Percentiles rank a stretch among this genome's conserved stretches.
Evolutionary conservation across 139 green algal species (phyloP).

Genomic region (Closterium sp.): DNA sequence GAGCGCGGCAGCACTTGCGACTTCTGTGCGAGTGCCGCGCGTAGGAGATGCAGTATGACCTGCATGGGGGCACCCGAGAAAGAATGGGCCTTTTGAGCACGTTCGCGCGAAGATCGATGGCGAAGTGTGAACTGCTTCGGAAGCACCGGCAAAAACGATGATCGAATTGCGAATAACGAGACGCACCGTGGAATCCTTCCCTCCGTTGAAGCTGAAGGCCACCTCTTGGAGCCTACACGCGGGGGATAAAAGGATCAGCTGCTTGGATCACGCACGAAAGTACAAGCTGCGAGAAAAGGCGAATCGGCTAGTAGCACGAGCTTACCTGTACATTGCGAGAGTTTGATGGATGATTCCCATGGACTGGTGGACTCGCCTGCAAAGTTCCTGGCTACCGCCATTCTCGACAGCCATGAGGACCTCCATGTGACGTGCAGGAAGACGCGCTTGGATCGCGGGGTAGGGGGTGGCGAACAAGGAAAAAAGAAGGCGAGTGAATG

Average conservation of each 20-base stretch:
- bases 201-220: constrained; percentile 45
- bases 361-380: background rate
- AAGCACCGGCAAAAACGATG: too few relatives aligned
- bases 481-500: background rate
- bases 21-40: constrained; percentile 9
- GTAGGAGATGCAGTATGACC: constrained; percentile 34
- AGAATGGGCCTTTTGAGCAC: too few relatives aligned
- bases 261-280: background rate
- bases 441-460: background rate
- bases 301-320: background rate
- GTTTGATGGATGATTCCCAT: background rate
- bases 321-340: background rate
- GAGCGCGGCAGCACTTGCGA: background rate
- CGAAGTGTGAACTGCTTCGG: background rate
- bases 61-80: constrained; percentile 28
- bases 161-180: background rate
- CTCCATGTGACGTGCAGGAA: background rate
- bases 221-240: constrained; percentile 29
- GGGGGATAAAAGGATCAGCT: background rate
- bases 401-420: background rate
- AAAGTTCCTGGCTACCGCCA: background rate
- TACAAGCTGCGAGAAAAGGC: background rate
- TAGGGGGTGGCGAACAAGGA: background rate
- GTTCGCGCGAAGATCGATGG: too few relatives aligned
- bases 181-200: constrained; percentile 43